Evolutionary conservation across 495 filamentous ascomycete species (phyloP).

Genomic region (Friedmanniomyces simplex): DNA sequence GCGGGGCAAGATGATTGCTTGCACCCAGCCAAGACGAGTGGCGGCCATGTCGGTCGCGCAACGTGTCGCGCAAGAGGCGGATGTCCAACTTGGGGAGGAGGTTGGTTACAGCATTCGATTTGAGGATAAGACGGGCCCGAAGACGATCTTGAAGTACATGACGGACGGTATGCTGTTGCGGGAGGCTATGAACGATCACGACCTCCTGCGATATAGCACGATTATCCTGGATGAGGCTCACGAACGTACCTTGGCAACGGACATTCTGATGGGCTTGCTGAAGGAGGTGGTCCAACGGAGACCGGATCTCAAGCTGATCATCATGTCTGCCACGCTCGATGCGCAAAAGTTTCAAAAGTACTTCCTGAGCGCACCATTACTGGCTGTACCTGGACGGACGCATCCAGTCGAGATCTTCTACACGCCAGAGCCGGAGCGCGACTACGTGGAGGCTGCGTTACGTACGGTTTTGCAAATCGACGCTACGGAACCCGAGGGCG

Average conservation of each 20-base stretch:
- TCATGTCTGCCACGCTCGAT: constrained; percentile 91
- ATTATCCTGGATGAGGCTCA: constrained; percentile 99
- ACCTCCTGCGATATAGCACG: constrained; percentile 83
- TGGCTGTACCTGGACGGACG: constrained; percentile 91
- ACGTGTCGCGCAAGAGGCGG: constrained; percentile 95
- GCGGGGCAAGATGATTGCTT: constrained; percentile 80
- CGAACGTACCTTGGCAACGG: constrained; percentile 92
- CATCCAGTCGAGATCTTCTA: constrained; percentile 98
- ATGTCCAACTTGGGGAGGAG: constrained; percentile 86
- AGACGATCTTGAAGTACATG: constrained; percentile 98
- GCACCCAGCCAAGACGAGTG: constrained; percentile 95
- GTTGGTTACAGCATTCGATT: constrained; percentile 99
- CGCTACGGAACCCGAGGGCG: constrained; percentile 80
- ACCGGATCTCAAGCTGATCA: constrained; percentile 85
- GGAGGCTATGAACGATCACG: constrained; percentile 95
- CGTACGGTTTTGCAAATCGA: constrained; percentile 95
- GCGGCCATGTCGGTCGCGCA: constrained; percentile 98
- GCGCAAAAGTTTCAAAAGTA: constrained; percentile 98
- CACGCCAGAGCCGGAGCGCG: constrained; percentile 88
- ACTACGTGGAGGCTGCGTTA: constrained; percentile 92
- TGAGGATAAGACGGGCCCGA: constrained; percentile 84
- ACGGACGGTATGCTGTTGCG: constrained; percentile 98
- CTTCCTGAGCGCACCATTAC: constrained; percentile 76
- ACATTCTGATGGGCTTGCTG: constrained; percentile 85
- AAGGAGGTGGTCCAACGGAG: constrained; percentile 86